Percentiles rank a stretch among this genome's conserved stretches.
phyloP scores from a whole-genome alignment of 306 rosid genomes.

The Dalbergia cultrata region DNA sequence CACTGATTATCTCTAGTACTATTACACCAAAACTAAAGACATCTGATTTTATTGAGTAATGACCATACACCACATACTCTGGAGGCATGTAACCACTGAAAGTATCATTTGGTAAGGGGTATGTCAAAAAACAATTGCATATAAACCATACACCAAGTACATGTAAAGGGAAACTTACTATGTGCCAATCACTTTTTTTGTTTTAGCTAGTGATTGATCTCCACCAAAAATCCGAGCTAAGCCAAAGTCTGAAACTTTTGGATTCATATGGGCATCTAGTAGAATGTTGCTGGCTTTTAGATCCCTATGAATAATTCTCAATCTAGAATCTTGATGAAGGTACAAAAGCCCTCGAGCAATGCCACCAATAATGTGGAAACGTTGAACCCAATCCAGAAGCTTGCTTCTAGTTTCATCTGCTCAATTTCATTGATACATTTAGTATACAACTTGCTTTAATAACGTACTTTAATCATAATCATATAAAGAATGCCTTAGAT shows the following conservation, averaged over 20 bases:
- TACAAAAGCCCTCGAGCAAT: too few relatives aligned
- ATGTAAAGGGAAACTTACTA: constrained; percentile 30
- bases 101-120: background rate
- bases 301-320: too few relatives aligned
- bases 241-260: constrained; percentile 47
- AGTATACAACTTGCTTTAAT: background rate
- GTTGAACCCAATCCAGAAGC: constrained; percentile 37
- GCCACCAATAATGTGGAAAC: too few relatives aligned
- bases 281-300: constrained; percentile 32
- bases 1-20: background rate
- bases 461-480: background rate
- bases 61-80: constrained; percentile 44
- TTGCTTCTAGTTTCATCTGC: constrained; percentile 37
- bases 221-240: constrained; percentile 30
- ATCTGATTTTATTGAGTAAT: constrained; percentile 43
- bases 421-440: constrained; percentile 9
- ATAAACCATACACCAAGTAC: background rate
- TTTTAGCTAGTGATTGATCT: constrained; percentile 45
- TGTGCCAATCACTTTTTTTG: constrained; percentile 41
- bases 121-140: background rate
- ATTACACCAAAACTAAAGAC: constrained; percentile 46
- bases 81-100: constrained; percentile 53
- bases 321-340: too few relatives aligned
- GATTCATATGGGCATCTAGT: constrained; percentile 39
- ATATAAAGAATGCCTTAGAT: background rate